A percentile compares a stretch with the other conserved stretches of the same genome.
These are phyloP conservation scores for Globisporangium parvum DNA, from an alignment of 352 stramenopile genomes.

Conservation along the genomic window DNA sequence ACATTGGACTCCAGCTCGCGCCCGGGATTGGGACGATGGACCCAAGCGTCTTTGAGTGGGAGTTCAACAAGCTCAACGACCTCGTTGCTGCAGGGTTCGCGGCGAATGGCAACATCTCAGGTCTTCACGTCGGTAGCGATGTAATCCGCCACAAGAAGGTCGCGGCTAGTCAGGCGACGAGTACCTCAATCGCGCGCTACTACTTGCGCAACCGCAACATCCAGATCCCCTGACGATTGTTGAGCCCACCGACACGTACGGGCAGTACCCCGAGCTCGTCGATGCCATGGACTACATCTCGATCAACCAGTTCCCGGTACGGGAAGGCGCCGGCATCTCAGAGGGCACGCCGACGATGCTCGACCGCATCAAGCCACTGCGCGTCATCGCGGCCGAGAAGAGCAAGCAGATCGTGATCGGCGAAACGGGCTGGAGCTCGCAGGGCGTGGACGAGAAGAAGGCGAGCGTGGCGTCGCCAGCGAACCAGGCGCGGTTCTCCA, in stretches of 20 bases:
- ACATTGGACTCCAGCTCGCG: conserved; percentile 40
- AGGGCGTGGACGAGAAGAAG: conserved; percentile 17
- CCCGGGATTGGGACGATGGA: conserved; percentile 59
- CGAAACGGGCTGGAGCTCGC: conserved; percentile 65
- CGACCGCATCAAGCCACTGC: conserved; percentile 45
- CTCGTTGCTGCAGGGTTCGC: conserved; percentile 37
- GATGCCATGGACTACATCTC: conserved; percentile 64
- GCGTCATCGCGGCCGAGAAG: conserved; percentile 31
- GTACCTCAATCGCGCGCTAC: conserved; percentile 52
- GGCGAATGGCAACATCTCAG: conserved; percentile 36
- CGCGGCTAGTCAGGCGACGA: conserved; percentile 26
- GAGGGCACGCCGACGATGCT: conserved; percentile 43
- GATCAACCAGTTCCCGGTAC: conserved; percentile 79
- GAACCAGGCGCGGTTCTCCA: conserved; percentile 63
- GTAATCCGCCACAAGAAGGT: conserved; percentile 64
- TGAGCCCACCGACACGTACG: conserved; percentile 66
- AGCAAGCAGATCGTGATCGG: conserved; percentile 58
- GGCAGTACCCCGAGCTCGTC: conserved; percentile 43
- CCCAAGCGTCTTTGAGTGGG: conserved; percentile 28
- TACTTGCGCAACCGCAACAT: conserved; percentile 33
- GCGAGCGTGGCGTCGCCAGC: conserved; percentile 33
- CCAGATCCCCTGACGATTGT: conserved; percentile 55
- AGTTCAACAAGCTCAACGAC: conserved; percentile 35
- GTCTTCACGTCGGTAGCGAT: conserved; percentile 56
- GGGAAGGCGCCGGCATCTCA: conserved; percentile 41